A percentile compares a stretch with the other conserved stretches of the same genome.
phyloP scores from a whole-genome alignment of 495 filamentous ascomycete species.

The Neurospora sp. region DNA sequence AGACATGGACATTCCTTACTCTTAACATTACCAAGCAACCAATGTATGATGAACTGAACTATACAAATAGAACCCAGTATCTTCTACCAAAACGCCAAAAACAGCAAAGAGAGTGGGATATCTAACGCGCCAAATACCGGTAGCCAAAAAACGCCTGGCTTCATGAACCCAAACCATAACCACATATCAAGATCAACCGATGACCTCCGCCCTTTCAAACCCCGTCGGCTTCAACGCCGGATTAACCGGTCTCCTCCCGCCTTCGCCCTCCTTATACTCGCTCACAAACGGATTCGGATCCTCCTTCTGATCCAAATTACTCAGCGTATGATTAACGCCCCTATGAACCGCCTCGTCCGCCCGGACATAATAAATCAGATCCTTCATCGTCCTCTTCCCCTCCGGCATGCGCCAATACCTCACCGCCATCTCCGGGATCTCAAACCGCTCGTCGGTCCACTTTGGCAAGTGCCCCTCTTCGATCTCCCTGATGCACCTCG shows the following conservation, averaged over 20 bases:
- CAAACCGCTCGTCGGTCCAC: slow-evolving; percentile 58
- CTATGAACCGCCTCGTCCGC: slow-evolving; percentile 90
- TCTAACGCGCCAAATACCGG: neutral
- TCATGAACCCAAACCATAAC: neutral
- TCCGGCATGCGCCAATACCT: slow-evolving; percentile 92
- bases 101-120: neutral
- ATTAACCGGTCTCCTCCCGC: slow-evolving; percentile 40
- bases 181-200: slow-evolving; percentile 32
- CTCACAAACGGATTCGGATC: slow-evolving; percentile 89
- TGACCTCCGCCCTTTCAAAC: slow-evolving; percentile 77
- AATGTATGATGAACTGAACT: neutral
- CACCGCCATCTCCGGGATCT: slow-evolving; percentile 80
- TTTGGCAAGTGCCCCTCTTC: slow-evolving; percentile 73
- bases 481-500: slow-evolving; percentile 72
- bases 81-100: neutral
- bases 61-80: neutral
- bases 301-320: slow-evolving; percentile 66
- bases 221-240: slow-evolving; percentile 57
- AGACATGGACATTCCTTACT: no score
- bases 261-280: slow-evolving; percentile 52
- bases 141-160: neutral
- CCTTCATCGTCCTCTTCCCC: slow-evolving; percentile 67
- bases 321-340: slow-evolving; percentile 92
- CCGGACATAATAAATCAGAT: slow-evolving; percentile 78
- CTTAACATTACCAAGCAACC: no score